Conservation (phyloP, 805 yeast genomes). For the Ogataea allantospora region DNA sequence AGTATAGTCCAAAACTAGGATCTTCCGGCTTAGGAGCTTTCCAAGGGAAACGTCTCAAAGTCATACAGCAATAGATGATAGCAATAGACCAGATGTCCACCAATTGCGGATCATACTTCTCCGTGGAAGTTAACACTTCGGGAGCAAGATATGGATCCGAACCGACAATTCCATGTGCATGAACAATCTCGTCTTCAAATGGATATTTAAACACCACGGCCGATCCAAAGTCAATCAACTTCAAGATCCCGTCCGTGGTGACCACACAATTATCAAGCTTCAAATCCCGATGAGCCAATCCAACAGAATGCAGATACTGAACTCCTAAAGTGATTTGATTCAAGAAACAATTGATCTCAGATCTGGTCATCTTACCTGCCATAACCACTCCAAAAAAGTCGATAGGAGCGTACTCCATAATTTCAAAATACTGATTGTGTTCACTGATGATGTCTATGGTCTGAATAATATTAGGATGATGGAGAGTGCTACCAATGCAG, state of each 20-base stretch:
- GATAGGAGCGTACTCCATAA: conserved; percentile 83
- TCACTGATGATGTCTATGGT: conserved; percentile 73
- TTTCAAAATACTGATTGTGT: conserved; percentile 70
- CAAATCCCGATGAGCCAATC: conserved; percentile 80
- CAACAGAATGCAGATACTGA: conserved; percentile 69
- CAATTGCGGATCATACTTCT: conserved; percentile 68
- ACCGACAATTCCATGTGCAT: conserved; percentile 77
- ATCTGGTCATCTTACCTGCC: conserved; percentile 80
- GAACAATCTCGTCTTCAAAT: conserved; percentile 54
- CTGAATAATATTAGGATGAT: conserved; percentile 77
- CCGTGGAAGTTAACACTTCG: conserved; percentile 57
- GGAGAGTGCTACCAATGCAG: conserved; percentile 79
- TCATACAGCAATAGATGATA: conserved; percentile 84
- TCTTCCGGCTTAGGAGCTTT: conserved; percentile 71
- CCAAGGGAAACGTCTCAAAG: conserved; percentile 84
- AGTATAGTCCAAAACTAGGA: conserved; percentile 65
- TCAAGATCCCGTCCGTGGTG: conserved; percentile 68
- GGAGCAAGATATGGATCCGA: conserved; percentile 88
- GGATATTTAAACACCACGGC: conserved; percentile 83
- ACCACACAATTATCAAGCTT: conserved; percentile 83
- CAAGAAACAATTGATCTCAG: conserved; percentile 78
- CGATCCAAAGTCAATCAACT: conserved; percentile 79
- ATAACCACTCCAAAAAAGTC: conserved; percentile 86
- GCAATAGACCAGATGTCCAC: conserved; percentile 87
- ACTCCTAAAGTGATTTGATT: conserved; percentile 75